Evolutionary conservation across 2,329 filamentous ascomycete genomes (phyloP).

Genomic region (Sclerotinia glacialis): DNA sequence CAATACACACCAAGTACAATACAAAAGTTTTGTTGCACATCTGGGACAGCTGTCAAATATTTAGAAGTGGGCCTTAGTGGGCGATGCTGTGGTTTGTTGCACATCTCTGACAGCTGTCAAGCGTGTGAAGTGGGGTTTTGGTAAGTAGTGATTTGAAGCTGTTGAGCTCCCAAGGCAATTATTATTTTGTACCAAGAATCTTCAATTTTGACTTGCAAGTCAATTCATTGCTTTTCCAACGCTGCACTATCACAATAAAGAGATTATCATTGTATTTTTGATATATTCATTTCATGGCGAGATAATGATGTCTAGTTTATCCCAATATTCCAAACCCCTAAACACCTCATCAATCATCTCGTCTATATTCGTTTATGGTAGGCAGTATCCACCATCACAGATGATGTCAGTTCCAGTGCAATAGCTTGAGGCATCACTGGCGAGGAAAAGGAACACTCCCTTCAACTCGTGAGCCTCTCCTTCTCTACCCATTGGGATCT

Average conservation of each 20-base stretch:
- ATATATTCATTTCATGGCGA: not conserved
- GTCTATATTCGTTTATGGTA: constrained; percentile 11
- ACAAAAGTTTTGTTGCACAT: constrained; percentile 5
- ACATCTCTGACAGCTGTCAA: constrained; percentile 13
- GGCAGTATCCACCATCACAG: constrained; percentile 51
- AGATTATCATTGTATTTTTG: not conserved
- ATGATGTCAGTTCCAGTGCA: constrained; percentile 73
- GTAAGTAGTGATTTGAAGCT: not conserved
- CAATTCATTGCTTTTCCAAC: not conserved
- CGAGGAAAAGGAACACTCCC: constrained; percentile 77
- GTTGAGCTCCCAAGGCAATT: not conserved
- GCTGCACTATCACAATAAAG: not conserved
- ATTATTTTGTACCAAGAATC: not conserved
- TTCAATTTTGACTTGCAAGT: not conserved
- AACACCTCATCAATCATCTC: constrained; percentile 17
- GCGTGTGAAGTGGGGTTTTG: not conserved
- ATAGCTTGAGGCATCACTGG: constrained; percentile 78
- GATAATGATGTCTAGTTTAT: not conserved
- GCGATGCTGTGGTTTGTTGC: not conserved
- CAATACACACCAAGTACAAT: not conserved
- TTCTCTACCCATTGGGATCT: constrained; percentile 77
- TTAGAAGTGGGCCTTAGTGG: not conserved
- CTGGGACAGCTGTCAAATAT: constrained; percentile 15
- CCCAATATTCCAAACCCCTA: not conserved
- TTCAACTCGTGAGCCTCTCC: constrained; percentile 73